These are phyloP conservation scores for Pichia nanzhaoensis DNA, from an alignment of 805 yeast genomes.

Conservation along the genomic window DNA sequence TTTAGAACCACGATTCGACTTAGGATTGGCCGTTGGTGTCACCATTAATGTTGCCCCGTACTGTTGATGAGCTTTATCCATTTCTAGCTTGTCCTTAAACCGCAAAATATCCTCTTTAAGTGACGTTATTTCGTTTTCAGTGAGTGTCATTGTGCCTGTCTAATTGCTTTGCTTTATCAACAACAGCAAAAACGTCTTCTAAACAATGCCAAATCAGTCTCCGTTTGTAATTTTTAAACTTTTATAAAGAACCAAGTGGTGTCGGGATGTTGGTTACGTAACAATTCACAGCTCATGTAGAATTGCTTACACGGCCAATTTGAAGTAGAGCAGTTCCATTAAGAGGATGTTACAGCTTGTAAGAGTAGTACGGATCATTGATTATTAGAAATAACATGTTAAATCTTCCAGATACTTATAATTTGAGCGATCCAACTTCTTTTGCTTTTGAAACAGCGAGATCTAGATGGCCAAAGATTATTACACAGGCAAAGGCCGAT, in stretches of 20 bases:
- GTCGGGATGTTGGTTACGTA: not conserved
- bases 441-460: constrained; percentile 79
- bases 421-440: constrained; percentile 63
- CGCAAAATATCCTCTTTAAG: constrained; percentile 21
- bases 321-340: too few species aligned
- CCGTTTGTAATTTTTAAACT: too few species aligned
- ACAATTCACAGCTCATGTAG: not conserved
- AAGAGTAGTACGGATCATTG: too few species aligned
- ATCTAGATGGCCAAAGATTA: constrained; percentile 81
- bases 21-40: not conserved
- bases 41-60: constrained; percentile 17
- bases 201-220: too few species aligned
- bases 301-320: too few species aligned
- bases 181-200: too few species aligned
- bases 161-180: too few species aligned
- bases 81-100: constrained; percentile 14
- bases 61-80: constrained; percentile 12
- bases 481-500: constrained; percentile 64
- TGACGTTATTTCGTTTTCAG: not conserved
- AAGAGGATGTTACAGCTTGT: too few species aligned
- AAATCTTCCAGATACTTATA: constrained; percentile 42
- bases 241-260: too few species aligned
- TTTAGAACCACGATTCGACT: constrained; percentile 28
- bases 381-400: not conserved
- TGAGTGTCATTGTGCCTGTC: not conserved